Evolutionary conservation across 371 early-diverging fungal species (phyloP), one percentile per base, ranked within the genome.

Genomic region (Syncephalastrum sp.): DNA sequence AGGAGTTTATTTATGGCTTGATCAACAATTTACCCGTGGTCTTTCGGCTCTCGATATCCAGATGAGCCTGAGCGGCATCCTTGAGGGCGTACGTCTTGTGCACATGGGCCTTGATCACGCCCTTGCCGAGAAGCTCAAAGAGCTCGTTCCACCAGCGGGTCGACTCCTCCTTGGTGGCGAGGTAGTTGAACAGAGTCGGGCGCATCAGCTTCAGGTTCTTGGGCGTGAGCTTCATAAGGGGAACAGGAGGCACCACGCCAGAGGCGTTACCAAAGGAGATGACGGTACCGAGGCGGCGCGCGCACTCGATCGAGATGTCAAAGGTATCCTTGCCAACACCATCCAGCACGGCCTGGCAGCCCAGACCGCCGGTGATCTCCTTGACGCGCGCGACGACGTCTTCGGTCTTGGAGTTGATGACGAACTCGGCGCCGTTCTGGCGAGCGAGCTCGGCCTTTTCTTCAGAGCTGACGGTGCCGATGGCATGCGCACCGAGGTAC

Each of bases 231-330:
- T 77, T 78, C 56, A 80, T 60, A 33, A 95, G 71, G 45, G 81
- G 75, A 14, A 75, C 81, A 0, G 92, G 91, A 27, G 84, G 88
- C 1, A 95, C 92, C 7, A 82, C 79, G 13, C 98, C 97, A 33
- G 91, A 89, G 2, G 96, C 92, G 63, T 95, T 95, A 43, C 98
- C 98, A 75, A 94, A 97, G n/a, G 88, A 88, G 47, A 95, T 79
- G 64, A 96, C 50, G 3, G 84, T 82, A 41, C 96, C 98, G 13
- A 91, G 73, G n/a, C 86, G 81, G n/a, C 86, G 82, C 14, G 91
- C 69, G 25, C 79, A 83, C 17, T 82, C 81, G 23, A 95, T 66
- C 10, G 89, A 88, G 4, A 67, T 77, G 42, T 93, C 91, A 67
- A 90, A 97, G 0, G 96, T 95, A 5, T 84, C 70, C 59, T 90